Evolutionary conservation across 169 alveolate species (phyloP), one percentile per base, ranked within the genome.

Genomic region (Hepatocystis sp.): DNA sequence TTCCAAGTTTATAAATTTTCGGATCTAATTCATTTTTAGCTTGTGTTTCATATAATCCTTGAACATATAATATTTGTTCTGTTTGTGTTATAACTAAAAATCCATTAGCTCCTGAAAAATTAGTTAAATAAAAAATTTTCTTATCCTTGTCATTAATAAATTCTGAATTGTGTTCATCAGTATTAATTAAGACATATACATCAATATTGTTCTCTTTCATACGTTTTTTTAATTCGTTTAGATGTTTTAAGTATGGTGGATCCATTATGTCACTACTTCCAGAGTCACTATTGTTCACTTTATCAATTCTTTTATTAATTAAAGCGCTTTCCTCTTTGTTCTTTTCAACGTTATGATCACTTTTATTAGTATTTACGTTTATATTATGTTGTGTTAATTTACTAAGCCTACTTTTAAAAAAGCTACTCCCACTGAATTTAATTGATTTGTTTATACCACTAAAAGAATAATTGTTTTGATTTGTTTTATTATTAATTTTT

Each of bases 101-200:
- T n/a, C 89, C 89, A 40, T 60, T 66, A 10, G 84, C 67, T 19
- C 89, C 89, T 53, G 66, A 39, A 65, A 36, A 81, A 52, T 64
- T 64, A 21, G 56, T 81, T 11, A 81, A 23, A 36, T 46, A 61
- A 23, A 10, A 46, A n/a, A 81, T 81, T 63, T 81, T 81, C 11
- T 81, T 81, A 30, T 81, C 89, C 39, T 81, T 47, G 7, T 60
- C 84, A 53, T 81, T 81, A 39, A 81, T 81, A 8, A 81, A 47
- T 47, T 81, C 89, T 19, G 89, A 81, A 32, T 81, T 81, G 60
- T 81, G 89, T n/a, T 61, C 89, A 23, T 81, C 89, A 56, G 52
- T 81, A n/a, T 81, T 81, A 17, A 81, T 63, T 60, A 81, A 30
- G 10, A 81, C 63, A 28, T 81, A 81, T 28, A 64, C 84, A 63